Base-by-base conservation (phyloP, 371 early-diverging fungal species). In the Rhizopus arrhizus region DNA sequence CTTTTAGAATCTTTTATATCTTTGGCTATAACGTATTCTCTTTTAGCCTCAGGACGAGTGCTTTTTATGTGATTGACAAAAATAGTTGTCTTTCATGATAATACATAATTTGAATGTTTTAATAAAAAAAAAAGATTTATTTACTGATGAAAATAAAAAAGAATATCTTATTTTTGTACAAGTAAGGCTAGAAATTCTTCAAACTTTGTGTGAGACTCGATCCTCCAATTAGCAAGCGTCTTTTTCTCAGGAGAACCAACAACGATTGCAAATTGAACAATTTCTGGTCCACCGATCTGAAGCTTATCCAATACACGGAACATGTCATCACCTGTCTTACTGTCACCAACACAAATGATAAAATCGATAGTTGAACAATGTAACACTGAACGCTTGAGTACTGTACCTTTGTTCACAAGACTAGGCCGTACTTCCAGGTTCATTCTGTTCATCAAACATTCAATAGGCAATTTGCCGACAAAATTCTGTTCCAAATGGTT, bases 251-350 rank as follows among this genome's bases (percentile, higher is more conserved):
- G 74, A 12, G 84, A 67, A 0, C 93, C 94, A 42, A 94, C 84
- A 9, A 88, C 87, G 15, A 81, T 68, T 1, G 85, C 86, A 62
- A 88, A 90, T 29, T 79, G 67, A 12, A 38, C 40, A 8, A 38
- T 13, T 38, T 38, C 40, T 38, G 40, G 8, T 11, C 40, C 40
- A n/a, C 65, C 34, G 2, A 31, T 56, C 59, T 12, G 40, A 29
- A 53, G 52, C 35, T 66, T 61, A 54, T 78, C 75, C 46, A 89
- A 54, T 0, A 72, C 78, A 8, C 82, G 78, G 72, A 89, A 90
- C 95, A 96, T 95, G 70, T 95, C 96, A 68, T 95, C 96, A 65
- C 96, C 96, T 4, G 96, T 96, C 67, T 89, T 85, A 75, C 95
- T 95, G 69, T 96, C 96, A n/a, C 97, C 95, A 31, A 89, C 94